Base-by-base conservation (phyloP, 768 basidiomycete genomes). In the Tricholoma flavovirens region DNA sequence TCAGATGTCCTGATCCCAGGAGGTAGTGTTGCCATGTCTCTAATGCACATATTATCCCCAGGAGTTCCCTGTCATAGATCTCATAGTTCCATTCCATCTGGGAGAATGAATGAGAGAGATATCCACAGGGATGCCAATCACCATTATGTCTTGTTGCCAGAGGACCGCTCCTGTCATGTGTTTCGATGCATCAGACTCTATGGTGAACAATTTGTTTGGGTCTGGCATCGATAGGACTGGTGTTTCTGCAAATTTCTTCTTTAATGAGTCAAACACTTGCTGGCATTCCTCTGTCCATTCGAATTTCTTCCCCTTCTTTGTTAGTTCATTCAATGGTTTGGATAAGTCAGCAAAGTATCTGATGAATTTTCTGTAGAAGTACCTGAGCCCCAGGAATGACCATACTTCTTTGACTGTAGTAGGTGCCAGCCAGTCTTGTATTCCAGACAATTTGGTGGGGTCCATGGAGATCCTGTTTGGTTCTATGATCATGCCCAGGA, bases 371-470 rank as follows among this genome's bases (percentile, higher is more conserved):
- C 63, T 32, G 19, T 74, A 76, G 42, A 73, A 77, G 53, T 75
- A 74, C 2, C 63, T 49, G 35, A 81, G 79, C 1, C 80, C 75
- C 0, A 80, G 56, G 57, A 81, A 81, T 2, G 63, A 64, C 57
- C 70, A 67, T 0, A 78, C 35, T 26, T 77, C 64, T 22, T 64
- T 66, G 4, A 73, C 61, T 0, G 45, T 69, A 0, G 24, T 58
- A 0, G 76, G 77, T 0, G n/a, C 50, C 0, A 71, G 75, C 77
- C 79, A 81, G 0, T 74, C 64, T 0, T 24, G 8, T 2, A 82
- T 65, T 0, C 67, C 69, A 1, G 65, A 30, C 0, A 80, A 51
- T 59, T 80, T 81, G 0, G 54, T 51, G 0, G 64, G 64, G 40
- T 77, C 71, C 76, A n/a, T n/a, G n/a, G n/a, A n/a, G n/a, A n/a